Base-by-base conservation (phyloP, 2,329 filamentous ascomycete genomes). In the Fusarium sp. region DNA sequence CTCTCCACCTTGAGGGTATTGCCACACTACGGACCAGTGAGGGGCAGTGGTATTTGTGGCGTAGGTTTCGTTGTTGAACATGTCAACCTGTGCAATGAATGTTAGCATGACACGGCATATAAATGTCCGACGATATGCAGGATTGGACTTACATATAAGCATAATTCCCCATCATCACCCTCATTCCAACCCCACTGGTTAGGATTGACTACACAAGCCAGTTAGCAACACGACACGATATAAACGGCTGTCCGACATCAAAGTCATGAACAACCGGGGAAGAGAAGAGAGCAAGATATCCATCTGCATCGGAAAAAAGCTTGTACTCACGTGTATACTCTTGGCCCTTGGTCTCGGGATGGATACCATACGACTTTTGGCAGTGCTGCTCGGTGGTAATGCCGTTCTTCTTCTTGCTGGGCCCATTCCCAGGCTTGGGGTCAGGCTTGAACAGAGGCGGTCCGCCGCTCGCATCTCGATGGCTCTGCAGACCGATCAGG, bases 181-280 rank as follows among this genome's bases (percentile, higher is more conserved):
- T 72, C 65, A 22, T 74, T 64, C 68, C 80, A 77, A 63, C 80
- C 81, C 83, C 83, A 85, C 72, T 84, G 83, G 64, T 85, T 85
- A 42, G 83, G 83, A 66, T 85, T 85, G 52, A 84, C 83, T 85
- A 54, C 83, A 53, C 39, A 31, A n/a, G 47, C 39, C 31, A 45
- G 53, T 69, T 40, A 71, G 68, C 45, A 48, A 58, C 34, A 32
- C 22, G 7, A 25, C 44, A 54, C 60, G 44, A 47, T 42, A 50
- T 39, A 29, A 39, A 29, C 41, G 31, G 11, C 10, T 25, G 35
- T 26, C 25, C 25, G n/a, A 36, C 29, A 35, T 13, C 31, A 46
- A 36, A 32, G 26, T 19, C 36, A 13, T 32, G 15, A 25, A 15
- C 35, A 35, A 40, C 39, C 12, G n/a, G 39, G 45, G 39, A 34